Evolutionary conservation across 1,284 basidiomycete species (phyloP), one percentile per base, ranked within the genome.

Genomic region (Sporisorium exsertum): DNA sequence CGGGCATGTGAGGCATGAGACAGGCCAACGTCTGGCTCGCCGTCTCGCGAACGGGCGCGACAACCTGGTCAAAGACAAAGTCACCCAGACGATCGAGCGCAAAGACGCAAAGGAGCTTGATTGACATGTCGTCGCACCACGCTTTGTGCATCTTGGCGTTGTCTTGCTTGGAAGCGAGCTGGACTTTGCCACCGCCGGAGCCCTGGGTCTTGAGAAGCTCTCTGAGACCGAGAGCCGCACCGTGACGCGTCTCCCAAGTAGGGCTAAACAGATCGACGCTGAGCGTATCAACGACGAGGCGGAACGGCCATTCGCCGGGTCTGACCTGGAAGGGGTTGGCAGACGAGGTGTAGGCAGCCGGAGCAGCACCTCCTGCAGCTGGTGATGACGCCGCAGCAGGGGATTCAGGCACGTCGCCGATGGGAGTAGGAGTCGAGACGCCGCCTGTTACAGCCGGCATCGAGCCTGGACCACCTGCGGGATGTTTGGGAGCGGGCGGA

Each of bases 21-120:
- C 94, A 91, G 5, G 95, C 96, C 1, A 99, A 88, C 0, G 95
- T 95, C 86, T 99, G 97, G 20, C 94, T 94, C 1, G 94, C 94
- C 0, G 94, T 97, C 86, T 99, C 97, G 52, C 97, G 91, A 2
- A 99, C 96, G 27, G 97, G 97, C 6, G 96, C 96, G 20, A 99
- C 91, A 52, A 98, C 94, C 90, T 94, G 95, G 84, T 99, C 97
- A 8, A 95, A 94, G 46, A 98, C 91, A 84, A 97, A 99, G 87
- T 99, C 97, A 9, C 95, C 95, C 79, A 99, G 97, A 16, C 97
- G 91, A 86, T 99, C 97, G 20, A 98, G 88, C n/a, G 95, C 92
- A 77, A 99, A 93, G 13, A 99, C 91, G 76, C 92, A 93, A 2
- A 99, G 89, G 55, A 98, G 90, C 77, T 92, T 92, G 12, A 94